These are phyloP conservation scores for Trichoderma citrinoviride DNA, from an alignment of 2,329 filamentous ascomycete species.

Conservation along the genomic window DNA sequence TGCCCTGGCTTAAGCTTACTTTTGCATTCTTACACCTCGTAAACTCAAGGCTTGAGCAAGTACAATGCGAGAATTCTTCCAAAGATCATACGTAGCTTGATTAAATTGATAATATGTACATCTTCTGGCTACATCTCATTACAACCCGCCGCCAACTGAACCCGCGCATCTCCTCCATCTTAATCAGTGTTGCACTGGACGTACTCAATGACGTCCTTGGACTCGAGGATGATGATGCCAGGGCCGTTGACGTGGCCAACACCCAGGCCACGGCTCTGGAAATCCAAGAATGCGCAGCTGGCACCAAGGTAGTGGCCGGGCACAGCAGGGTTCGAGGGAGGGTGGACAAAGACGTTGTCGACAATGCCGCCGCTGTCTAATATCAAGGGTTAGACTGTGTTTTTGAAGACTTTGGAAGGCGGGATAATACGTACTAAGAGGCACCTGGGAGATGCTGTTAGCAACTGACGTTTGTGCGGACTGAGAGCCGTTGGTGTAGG, in stretches of 20 bases:
- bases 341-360: not conserved
- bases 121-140: not conserved
- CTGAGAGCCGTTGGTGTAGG: not conserved
- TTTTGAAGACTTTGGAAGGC: not conserved
- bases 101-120: not conserved
- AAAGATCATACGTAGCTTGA: too few relatives aligned
- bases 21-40: too few relatives aligned
- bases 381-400: not conserved
- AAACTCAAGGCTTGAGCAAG: too few relatives aligned
- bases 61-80: too few relatives aligned
- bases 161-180: not conserved
- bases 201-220: not conserved
- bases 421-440: not conserved
- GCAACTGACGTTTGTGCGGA: not conserved
- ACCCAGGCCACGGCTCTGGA: not conserved
- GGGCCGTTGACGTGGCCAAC: not conserved
- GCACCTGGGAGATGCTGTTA: not conserved
- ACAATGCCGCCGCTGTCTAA: constrained; percentile 1
- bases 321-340: not conserved
- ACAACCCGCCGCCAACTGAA: not conserved
- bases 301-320: not conserved
- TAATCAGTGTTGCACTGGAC: not conserved
- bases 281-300: not conserved
- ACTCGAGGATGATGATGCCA: not conserved
- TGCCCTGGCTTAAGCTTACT: too few relatives aligned